A percentile compares a stretch with the other conserved stretches of the same genome.
Conservation (phyloP, 2,329 filamentous ascomycete species). For the Fusarium sp. region DNA sequence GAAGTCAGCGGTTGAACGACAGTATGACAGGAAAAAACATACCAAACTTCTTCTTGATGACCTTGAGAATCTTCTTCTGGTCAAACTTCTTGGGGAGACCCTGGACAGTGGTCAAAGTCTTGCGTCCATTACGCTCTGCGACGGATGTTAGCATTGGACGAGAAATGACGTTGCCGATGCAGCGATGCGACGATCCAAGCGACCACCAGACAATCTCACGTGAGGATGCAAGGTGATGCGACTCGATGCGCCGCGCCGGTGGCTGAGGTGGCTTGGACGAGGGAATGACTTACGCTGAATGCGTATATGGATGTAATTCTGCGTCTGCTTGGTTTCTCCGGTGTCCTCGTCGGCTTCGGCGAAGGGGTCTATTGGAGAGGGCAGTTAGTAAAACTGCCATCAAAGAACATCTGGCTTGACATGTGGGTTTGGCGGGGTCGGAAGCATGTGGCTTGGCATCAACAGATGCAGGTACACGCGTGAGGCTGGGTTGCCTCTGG, state of each 20-base stretch:
- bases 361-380: conserved; percentile 85
- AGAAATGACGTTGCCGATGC: not conserved
- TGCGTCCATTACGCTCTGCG: conserved; percentile 99
- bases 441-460: conserved; percentile 29
- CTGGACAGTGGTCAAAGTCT: conserved; percentile 99
- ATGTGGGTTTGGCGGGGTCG: conserved; percentile 30
- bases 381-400: conserved; percentile 13
- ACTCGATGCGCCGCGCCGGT: conserved; percentile 6
- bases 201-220: conserved; percentile 17
- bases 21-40: conserved; percentile 50
- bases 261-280: conserved; percentile 2
- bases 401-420: not conserved
- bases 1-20: conserved; percentile 3
- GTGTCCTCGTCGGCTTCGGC: conserved; percentile 99
- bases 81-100: conserved; percentile 99
- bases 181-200: conserved; percentile 2
- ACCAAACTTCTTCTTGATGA: conserved; percentile 99
- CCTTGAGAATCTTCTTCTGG: conserved; percentile 99
- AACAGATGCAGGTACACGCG: conserved; percentile 43
- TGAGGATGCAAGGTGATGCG: conserved; percentile 24
- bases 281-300: conserved; percentile 84
- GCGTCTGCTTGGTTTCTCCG: conserved; percentile 93
- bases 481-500: not conserved
- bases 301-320: conserved; percentile 99
- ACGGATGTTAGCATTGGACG: conserved; percentile 12